Evolutionary conservation across 495 filamentous ascomycete genomes (phyloP), one percentile per base, ranked within the genome.

Genomic region (Astrothelium macrocarpum): DNA sequence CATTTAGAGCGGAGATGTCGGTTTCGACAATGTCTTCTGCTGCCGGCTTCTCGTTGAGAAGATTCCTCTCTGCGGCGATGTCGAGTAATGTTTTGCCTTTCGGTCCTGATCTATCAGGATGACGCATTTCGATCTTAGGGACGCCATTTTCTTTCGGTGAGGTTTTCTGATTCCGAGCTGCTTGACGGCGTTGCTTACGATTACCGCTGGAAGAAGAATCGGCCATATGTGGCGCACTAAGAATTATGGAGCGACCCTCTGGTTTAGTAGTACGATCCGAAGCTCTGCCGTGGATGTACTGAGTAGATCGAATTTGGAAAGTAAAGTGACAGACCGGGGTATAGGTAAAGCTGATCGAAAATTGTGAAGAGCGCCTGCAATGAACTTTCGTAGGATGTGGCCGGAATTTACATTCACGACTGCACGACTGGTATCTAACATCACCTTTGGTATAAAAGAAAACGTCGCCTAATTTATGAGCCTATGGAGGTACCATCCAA

Each of bases 41-140:
- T 60, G 66, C 29, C 71, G 79, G 70, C 74, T 72, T 49, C 18
- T 70, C 68, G 31, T 75, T 72, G 65, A 85, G 80, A 12, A 82
- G 73, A 11, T 81, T 75, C 23, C 80, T 79, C 46, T 87, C 78
- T 20, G 85, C 78, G 53, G 87, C 87, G 20, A 90, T 60, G 53
- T 88, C 77, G 18, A 89, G 76, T 32, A 90, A 77, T 0, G 87
- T 90, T 82, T 76, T 59, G 80, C 74, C 53, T 75, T 80, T 59
- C 73, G 79, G 32, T 73, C 75, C 26, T 79, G 81, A 4, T 75
- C 83, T 79, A 69, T 88, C 83, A 32, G 86, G 84, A 16, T 86
- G 80, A 42, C 71, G 70, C 32, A 88, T 80, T 60, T 82, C 81
- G 71, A 88, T 76, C 53, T 80, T 74, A 9, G 49, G 49, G 2